Conservation (phyloP, 768 basidiomycete genomes). For the Lactarius trivialis region DNA sequence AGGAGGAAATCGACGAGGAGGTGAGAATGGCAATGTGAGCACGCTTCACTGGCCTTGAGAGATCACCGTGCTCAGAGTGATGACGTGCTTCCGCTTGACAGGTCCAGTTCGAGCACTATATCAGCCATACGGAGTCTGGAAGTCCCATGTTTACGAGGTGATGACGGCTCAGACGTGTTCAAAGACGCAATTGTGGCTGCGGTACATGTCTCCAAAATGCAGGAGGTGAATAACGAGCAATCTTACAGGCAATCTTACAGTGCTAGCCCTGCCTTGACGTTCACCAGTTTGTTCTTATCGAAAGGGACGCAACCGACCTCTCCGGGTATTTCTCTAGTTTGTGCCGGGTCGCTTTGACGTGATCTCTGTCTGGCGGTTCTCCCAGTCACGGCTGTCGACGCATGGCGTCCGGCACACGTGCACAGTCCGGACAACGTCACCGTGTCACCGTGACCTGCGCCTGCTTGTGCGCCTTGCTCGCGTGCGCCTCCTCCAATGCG, state of each 20-base stretch:
- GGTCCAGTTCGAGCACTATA: conserved; percentile 9
- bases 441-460: no score
- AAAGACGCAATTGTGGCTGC: neutral
- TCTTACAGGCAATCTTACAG: no score
- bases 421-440: no score
- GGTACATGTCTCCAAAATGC: neutral
- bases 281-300: no score
- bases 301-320: no score
- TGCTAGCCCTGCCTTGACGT: conserved; percentile 46
- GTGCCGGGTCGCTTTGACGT: no score
- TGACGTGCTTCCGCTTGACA: neutral
- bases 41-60: neutral
- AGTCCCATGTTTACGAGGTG: conserved; percentile 13
- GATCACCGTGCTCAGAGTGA: neutral
- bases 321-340: no score
- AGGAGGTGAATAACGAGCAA: neutral
- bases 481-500: no score
- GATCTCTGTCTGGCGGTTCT: no score
- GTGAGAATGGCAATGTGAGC: neutral
- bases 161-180: neutral
- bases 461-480: no score
- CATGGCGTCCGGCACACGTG: no score
- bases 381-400: no score
- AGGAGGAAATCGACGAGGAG: conserved; percentile 9
- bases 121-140: conserved; percentile 7